phyloP scores from a whole-genome alignment of 2,329 filamentous ascomycete species.

The Alternaria panax region DNA sequence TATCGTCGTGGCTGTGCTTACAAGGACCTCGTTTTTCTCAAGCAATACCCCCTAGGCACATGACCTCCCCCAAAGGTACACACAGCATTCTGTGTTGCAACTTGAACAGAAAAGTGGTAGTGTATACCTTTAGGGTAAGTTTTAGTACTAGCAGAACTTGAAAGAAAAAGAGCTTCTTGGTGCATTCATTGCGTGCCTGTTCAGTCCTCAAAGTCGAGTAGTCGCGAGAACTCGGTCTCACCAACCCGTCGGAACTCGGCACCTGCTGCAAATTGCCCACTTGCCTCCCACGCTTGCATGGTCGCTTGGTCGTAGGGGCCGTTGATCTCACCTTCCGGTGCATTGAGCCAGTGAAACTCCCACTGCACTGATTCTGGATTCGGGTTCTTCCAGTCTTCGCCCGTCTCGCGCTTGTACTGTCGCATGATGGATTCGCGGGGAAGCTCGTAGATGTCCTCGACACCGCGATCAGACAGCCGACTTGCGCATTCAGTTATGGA shows the following conservation, averaged over 20 bases:
- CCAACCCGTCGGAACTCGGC: slow-evolving; percentile 66
- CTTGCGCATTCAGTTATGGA: slow-evolving; percentile 89
- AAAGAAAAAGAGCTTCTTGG: too few relatives aligned
- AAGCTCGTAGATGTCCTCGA: slow-evolving; percentile 89
- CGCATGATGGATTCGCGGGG: slow-evolving; percentile 84
- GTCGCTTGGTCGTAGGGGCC: slow-evolving; percentile 85
- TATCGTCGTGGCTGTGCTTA: background rate
- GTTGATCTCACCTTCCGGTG: slow-evolving; percentile 79
- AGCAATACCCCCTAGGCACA: too few relatives aligned
- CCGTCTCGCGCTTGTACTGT: slow-evolving; percentile 83
- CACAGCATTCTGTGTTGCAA: too few relatives aligned
- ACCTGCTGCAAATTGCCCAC: slow-evolving; percentile 90
- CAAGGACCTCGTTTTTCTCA: too few relatives aligned
- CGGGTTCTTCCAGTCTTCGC: slow-evolving; percentile 79
- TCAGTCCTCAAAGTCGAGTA: slow-evolving; percentile 50
- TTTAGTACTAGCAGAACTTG: too few relatives aligned
- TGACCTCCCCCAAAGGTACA: too few relatives aligned
- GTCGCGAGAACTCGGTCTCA: slow-evolving; percentile 52
- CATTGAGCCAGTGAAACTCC: slow-evolving; percentile 94
- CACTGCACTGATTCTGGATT: slow-evolving; percentile 64
- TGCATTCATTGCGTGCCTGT: background rate
- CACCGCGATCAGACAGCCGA: slow-evolving; percentile 80
- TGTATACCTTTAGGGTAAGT: too few relatives aligned
- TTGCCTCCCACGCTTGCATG: slow-evolving; percentile 91
- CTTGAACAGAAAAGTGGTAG: background rate